Base-by-base conservation (phyloP, 768 basidiomycete genomes). In the Lactifluus subvellereus region DNA sequence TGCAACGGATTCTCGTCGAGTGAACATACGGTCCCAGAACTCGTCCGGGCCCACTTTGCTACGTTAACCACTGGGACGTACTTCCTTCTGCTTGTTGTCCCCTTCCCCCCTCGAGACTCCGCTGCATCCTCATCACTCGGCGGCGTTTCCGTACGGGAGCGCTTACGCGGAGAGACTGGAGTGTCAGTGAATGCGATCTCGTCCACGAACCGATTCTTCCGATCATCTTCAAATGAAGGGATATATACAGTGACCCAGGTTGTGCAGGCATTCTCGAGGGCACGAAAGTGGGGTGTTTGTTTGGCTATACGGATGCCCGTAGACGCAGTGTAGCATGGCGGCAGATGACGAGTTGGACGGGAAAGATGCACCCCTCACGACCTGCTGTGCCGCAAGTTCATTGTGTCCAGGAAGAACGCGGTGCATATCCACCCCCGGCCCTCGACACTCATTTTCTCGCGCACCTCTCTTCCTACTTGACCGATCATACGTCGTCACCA, bases 1-100 rank as follows among this genome's bases (percentile, higher is more conserved):
- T 38, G 87, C 82, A 50, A 89, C 82, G 71, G 96, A 98, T 74
- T 99, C 97, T 71, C 98, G 96, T 30, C 97, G 82, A 74, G 90
- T 96, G 45, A 88, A 92, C 89, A 99, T 94, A 16, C 94, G 83
- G 74, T 97, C 94, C 95, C 96, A 99, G 74, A 95, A 99, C 71
- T 96, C 95, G 45, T 88, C 88, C 42, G 82, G 69, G 0, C 77
- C 74, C 54, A 91, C 87, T 65, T 77, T 81, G 16, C 71, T 76
- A 57, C 91, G 76, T 69, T 86, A 84, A 51, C 82, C 85, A 56
- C 70, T 66, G 70, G 72, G 68, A 65, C 62, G 60, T 35, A 14
- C 45, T 14, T 73, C 61, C 3, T 70, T 71, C 50, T 57, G 57
- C 51, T 67, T 61, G 60, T 74, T 66, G 32, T 60, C 62, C 1